Evolutionary conservation across 352 stramenopile genomes (phyloP).

Genomic region (Phytophthora ramorum): DNA sequence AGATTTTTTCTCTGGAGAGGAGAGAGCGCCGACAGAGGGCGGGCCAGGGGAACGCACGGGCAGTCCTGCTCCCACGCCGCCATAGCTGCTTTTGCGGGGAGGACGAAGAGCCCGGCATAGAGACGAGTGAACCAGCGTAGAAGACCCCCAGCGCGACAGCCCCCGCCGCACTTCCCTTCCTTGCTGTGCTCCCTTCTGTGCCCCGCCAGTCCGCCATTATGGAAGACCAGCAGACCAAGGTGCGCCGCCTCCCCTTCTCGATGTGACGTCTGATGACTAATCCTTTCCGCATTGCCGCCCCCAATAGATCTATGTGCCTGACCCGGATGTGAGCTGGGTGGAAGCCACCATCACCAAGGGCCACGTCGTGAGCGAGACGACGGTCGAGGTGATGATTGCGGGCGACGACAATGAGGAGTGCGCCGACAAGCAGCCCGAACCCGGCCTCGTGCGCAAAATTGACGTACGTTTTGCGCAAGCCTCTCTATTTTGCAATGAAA

Average conservation of each 20-base stretch:
- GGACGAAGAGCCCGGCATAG: constrained; percentile 23
- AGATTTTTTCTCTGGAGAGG: constrained; percentile 35
- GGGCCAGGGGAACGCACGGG: constrained; percentile 22
- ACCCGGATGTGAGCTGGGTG: constrained; percentile 82
- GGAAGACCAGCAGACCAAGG: constrained; percentile 60
- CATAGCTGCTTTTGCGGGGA: constrained; percentile 53
- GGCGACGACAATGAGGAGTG: constrained; percentile 77
- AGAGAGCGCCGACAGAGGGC: constrained; percentile 28
- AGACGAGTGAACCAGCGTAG: constrained; percentile 1
- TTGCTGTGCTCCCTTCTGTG: neutral
- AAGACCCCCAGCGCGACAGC: neutral
- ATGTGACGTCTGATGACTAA: neutral
- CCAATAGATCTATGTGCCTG: constrained; percentile 83
- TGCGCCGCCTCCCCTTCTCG: constrained; percentile 9
- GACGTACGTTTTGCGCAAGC: constrained; percentile 32
- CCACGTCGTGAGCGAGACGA: constrained; percentile 79
- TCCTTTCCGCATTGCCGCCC: neutral
- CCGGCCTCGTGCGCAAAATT: constrained; percentile 56
- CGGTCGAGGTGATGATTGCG: constrained; percentile 82
- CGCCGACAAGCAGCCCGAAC: constrained; percentile 63
- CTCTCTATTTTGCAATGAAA: constrained; percentile 1
- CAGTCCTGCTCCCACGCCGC: constrained; percentile 17
- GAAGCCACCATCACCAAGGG: constrained; percentile 85
- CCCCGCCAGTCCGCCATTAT: constrained; percentile 24
- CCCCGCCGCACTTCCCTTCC: neutral